Evolutionary conservation across 2,329 filamentous ascomycete genomes (phyloP).

Genomic region (Pseudogymnoascus sp.): DNA sequence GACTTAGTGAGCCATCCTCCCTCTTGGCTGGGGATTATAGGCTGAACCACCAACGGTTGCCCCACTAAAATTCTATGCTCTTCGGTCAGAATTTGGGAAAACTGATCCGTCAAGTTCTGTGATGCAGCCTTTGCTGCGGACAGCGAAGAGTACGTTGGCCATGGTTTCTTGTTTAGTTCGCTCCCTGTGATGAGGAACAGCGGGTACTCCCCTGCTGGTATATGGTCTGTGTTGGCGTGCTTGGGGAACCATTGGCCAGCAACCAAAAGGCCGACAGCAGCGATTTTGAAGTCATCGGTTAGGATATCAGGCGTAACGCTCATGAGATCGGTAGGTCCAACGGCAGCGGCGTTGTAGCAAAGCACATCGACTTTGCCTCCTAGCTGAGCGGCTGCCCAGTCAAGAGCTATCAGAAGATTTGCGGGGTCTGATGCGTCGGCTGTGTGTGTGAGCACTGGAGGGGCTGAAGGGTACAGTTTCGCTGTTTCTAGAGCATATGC

Average conservation of each 20-base stretch:
- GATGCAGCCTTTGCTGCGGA: not conserved
- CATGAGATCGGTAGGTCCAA: not conserved
- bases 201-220: not conserved
- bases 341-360: not conserved
- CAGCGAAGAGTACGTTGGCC: not conserved
- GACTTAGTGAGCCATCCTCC: not conserved
- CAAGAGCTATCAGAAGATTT: not conserved
- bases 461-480: not conserved
- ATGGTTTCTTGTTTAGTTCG: not conserved
- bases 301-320: not conserved
- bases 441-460: not conserved
- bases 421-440: not conserved
- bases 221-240: not conserved
- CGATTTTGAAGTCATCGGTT: not conserved
- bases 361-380: not conserved
- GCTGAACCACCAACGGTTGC: not conserved
- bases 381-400: not conserved
- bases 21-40: not conserved
- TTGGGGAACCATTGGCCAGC: not conserved
- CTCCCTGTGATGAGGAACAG: not conserved
- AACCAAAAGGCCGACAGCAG: not conserved
- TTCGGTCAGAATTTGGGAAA: not conserved
- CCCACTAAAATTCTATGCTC: not conserved
- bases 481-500: slow-evolving; percentile 66
- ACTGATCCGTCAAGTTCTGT: not conserved